phyloP scores from a whole-genome alignment of 495 filamentous ascomycete genomes.

The Lindgomyces ingoldianus region DNA sequence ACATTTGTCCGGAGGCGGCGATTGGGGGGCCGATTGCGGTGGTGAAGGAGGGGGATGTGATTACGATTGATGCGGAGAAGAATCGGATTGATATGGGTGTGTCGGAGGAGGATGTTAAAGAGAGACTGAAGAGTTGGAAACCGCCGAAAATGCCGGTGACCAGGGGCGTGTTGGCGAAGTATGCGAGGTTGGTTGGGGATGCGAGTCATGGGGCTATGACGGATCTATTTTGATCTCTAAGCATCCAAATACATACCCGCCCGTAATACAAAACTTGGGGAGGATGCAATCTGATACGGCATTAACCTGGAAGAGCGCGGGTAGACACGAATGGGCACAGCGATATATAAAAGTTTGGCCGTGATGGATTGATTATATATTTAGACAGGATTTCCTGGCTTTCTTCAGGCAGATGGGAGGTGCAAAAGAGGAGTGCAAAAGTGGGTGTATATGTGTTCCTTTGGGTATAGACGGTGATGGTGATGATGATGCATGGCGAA shows the following conservation, averaged over 20 bases:
- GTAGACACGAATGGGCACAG: no score
- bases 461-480: not conserved
- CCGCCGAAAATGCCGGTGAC: slow-evolving; percentile 72
- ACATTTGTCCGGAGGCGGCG: slow-evolving; percentile 89
- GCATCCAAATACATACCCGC: no score
- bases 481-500: not conserved
- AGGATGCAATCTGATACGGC: no score
- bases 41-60: slow-evolving; percentile 75
- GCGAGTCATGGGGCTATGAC: slow-evolving; percentile 64
- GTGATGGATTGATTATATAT: not conserved
- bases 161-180: slow-evolving; percentile 88
- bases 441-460: not conserved
- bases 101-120: slow-evolving; percentile 69
- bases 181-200: slow-evolving; percentile 73
- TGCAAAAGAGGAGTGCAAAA: not conserved
- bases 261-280: no score
- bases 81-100: slow-evolving; percentile 78
- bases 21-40: slow-evolving; percentile 81
- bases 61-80: slow-evolving; percentile 82
- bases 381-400: not conserved
- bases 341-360: not conserved
- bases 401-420: not conserved
- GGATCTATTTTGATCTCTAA: slow-evolving; percentile 44
- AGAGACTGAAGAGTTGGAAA: slow-evolving; percentile 69
- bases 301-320: not conserved